Evolutionary conservation across 495 filamentous ascomycete genomes (phyloP).

Genomic region (Platismatia glauca): DNA sequence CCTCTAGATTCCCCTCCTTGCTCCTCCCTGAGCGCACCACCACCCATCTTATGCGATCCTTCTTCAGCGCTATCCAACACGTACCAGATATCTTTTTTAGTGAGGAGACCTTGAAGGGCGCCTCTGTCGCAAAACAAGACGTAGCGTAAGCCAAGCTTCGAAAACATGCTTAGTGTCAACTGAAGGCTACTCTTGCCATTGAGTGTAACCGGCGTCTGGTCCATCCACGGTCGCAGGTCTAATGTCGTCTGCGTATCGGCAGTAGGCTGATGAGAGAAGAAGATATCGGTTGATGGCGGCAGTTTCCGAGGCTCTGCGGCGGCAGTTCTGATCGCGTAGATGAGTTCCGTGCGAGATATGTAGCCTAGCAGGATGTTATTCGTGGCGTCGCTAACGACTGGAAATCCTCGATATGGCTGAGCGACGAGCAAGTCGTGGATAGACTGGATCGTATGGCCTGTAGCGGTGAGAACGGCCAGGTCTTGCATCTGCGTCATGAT

Average conservation of each 20-base stretch:
- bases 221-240: conserved; percentile 94
- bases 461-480: conserved; percentile 75
- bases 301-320: conserved; percentile 43
- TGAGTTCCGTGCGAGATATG: conserved; percentile 85
- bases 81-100: conserved; percentile 98
- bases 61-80: conserved; percentile 75
- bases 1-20: conserved; percentile 43
- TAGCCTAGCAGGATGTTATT: conserved; percentile 74
- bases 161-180: conserved; percentile 82
- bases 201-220: conserved; percentile 91
- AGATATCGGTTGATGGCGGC: conserved; percentile 64
- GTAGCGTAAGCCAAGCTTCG: conserved; percentile 84
- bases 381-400: conserved; percentile 67
- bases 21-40: conserved; percentile 32
- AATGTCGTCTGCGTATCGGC: conserved; percentile 70
- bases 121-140: conserved; percentile 80
- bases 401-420: conserved; percentile 84
- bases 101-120: conserved; percentile 72
- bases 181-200: conserved; percentile 63
- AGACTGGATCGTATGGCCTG: conserved; percentile 73
- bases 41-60: conserved; percentile 28
- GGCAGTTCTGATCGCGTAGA: conserved; percentile 61
- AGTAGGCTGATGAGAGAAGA: conserved; percentile 74
- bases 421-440: conserved; percentile 58
- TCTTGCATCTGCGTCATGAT: conserved; percentile 93